Conservation (phyloP, 1,284 basidiomycete genomes). For the Blastosporella zonata region DNA sequence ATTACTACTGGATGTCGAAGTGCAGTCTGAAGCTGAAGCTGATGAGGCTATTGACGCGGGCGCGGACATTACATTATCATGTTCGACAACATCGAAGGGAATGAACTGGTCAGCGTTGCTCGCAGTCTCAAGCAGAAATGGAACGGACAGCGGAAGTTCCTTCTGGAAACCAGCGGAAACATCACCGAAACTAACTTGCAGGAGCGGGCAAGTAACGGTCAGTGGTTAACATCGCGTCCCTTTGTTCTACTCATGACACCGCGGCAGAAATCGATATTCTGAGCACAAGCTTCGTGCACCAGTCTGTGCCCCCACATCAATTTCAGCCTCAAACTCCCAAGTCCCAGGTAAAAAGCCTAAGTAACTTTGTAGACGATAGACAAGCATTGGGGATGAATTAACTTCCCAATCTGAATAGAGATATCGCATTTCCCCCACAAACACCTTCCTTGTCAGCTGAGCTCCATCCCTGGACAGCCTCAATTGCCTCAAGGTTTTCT, state of each 20-base stretch:
- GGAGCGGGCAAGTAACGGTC: conserved; percentile 74
- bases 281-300: conserved; percentile 91
- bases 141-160: conserved; percentile 76
- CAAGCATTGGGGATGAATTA: conserved; percentile 14
- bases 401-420: conserved; percentile 52
- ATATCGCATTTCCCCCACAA: conserved; percentile 66
- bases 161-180: conserved; percentile 90
- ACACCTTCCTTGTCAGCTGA: conserved; percentile 62
- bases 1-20: conserved; percentile 93
- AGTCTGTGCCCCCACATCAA: conserved; percentile 91
- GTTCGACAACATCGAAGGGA: conserved; percentile 93
- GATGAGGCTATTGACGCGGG: conserved; percentile 95
- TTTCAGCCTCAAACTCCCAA: conserved; percentile 92
- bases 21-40: conserved; percentile 84
- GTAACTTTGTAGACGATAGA: neutral
- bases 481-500: conserved; percentile 79
- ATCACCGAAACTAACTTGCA: conserved; percentile 84
- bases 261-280: conserved; percentile 85
- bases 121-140: conserved; percentile 73
- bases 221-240: conserved; percentile 18
- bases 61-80: conserved; percentile 96
- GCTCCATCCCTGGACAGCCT: conserved; percentile 59
- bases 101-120: conserved; percentile 67
- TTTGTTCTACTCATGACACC: neutral
- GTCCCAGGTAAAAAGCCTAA: conserved; percentile 35